These are phyloP conservation scores for Excoecaria cochinchinensis DNA, from an alignment of 345 rosid species.

Conservation along the genomic window DNA sequence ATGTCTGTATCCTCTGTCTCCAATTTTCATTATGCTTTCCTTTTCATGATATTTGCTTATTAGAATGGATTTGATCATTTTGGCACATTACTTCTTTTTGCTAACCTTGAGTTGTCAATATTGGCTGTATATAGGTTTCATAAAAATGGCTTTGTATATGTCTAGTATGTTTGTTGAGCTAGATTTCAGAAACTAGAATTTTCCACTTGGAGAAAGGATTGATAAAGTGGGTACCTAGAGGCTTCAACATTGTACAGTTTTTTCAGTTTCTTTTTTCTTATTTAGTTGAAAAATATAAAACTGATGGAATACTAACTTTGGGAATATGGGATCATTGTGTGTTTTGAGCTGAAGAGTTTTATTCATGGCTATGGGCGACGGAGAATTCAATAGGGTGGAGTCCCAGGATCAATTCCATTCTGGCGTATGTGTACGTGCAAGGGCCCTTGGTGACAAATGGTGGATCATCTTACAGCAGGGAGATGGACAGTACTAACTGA, in stretches of 20 bases:
- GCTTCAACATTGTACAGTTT: background rate
- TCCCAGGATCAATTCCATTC: conserved; percentile 38
- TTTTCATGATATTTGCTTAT: background rate
- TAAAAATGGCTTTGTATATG: background rate
- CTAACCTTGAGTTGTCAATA: background rate
- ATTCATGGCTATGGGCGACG: conserved; percentile 25
- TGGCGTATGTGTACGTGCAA: conserved; percentile 33
- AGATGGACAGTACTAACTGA: conserved; percentile 44
- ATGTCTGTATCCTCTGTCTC: background rate
- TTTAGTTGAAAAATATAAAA: background rate
- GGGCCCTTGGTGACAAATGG: conserved; percentile 36
- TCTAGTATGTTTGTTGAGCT: background rate
- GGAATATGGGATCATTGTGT: conserved; percentile 25
- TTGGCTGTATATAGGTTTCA: background rate
- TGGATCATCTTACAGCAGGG: conserved; percentile 69
- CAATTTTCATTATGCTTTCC: background rate
- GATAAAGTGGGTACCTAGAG: background rate
- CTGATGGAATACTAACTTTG: conserved; percentile 7
- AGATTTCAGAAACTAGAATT: background rate
- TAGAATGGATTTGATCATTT: background rate
- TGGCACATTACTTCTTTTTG: background rate
- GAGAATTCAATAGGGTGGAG: conserved; percentile 31
- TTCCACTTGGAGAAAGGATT: background rate
- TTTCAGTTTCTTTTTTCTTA: conserved; percentile 1
- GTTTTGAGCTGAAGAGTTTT: conserved; percentile 23